phyloP scores from a whole-genome alignment of 2,329 filamentous ascomycete genomes.

The Aureobasidium pullulans region DNA sequence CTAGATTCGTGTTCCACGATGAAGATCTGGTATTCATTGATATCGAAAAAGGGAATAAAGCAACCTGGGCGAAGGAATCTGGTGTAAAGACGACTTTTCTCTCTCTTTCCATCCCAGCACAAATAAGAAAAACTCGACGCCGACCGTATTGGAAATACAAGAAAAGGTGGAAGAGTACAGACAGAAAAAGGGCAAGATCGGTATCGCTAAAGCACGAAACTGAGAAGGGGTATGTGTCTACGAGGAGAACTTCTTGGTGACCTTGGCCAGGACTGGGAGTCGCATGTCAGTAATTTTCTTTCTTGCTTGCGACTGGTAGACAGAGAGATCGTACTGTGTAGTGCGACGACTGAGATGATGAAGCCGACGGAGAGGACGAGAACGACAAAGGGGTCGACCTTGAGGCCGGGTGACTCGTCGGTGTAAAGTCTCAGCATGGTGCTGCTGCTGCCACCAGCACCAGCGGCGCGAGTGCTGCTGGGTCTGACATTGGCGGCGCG shows the following conservation, averaged over 20 bases:
- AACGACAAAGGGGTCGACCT: conserved; percentile 96
- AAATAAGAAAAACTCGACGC: conserved; percentile 9
- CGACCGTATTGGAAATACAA: conserved; percentile 7
- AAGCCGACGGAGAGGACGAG: conserved; percentile 94
- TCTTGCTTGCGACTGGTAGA: conserved; percentile 19
- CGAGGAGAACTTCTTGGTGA: conserved; percentile 76
- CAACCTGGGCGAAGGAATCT: conserved; percentile 2
- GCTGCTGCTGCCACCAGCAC: conserved; percentile 90
- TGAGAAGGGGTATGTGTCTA: conserved; percentile 23
- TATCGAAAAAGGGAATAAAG: conserved; percentile 1
- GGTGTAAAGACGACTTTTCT: conserved; percentile 8
- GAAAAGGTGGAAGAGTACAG: neutral
- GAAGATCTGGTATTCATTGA: conserved; percentile 3
- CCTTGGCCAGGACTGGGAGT: conserved; percentile 77
- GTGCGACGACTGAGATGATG: conserved; percentile 95
- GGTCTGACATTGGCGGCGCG: conserved; percentile 91
- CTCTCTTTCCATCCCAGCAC: conserved; percentile 1
- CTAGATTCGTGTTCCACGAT: neutral
- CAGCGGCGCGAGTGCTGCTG: conserved; percentile 84
- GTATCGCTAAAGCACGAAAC: conserved; percentile 4
- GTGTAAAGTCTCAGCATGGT: conserved; percentile 99
- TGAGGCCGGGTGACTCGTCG: conserved; percentile 92
- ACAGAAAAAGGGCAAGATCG: neutral
- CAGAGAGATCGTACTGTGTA: conserved; percentile 70
- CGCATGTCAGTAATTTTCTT: neutral